Evolutionary conservation across 768 basidiomycete species (phyloP), one percentile per base, ranked within the genome.

Genomic region (Glaciozyma martinii): DNA sequence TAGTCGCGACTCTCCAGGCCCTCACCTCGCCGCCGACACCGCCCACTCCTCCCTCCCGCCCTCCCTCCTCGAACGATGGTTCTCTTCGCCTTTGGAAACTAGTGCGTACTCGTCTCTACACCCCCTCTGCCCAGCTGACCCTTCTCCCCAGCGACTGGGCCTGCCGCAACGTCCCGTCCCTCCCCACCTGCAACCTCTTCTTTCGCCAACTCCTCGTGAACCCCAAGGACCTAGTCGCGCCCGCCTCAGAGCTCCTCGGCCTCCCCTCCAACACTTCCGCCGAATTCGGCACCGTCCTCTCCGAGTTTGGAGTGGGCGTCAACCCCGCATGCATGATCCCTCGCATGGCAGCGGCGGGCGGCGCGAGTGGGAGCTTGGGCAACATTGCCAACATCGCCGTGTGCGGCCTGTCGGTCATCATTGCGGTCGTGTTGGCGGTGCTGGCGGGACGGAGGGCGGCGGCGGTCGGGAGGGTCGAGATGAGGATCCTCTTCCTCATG

Each of bases 171-270:
- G 82, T 82, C 13, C 89, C 89, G 2, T 88, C 86, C 54, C 87
- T 94, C 74, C 84, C 92, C 0, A 88, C 89, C 84, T 97, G 93
- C 78, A 95, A 95, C 75, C 85, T 95, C 71, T 93, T 94, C 79
- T 91, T 91, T 78, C 83, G 83, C 65, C 90, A 94, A 80, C 85
- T 90, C 27, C 70, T 75, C 54, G 49, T 73, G 23, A 58, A 68
- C 54, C 70, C 71, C 27, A 33, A 55, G 49, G 27, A 63, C 56
- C 46, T 60, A 46, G 40, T 64, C 42, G 62, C 61, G 6, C 66
- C 65, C 13, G 69, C 70, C 2, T 43, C 64, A 44, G 25, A 59
- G 23, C 40, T 72, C 43, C 59, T 63, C 27, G 62, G 62, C 12
- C 61, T 67, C 46, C 68, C 67, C 29, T 27, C 62, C 60, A 44